Evolutionary conservation across 2,329 filamentous ascomycete species (phyloP).

Genomic region (Cladosporium sp.): DNA sequence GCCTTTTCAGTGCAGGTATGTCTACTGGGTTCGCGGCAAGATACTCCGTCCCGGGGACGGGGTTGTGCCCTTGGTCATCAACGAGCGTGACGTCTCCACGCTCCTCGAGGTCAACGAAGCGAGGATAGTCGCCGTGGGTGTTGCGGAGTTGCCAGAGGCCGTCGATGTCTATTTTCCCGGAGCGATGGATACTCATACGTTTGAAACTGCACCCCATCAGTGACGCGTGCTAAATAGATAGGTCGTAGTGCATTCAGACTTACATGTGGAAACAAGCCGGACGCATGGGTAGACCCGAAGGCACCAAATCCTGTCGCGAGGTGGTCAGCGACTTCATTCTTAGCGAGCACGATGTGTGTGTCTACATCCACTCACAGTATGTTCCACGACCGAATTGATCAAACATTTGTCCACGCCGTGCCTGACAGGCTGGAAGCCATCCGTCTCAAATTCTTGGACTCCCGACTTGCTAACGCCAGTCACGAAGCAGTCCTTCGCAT

Average conservation of each 20-base stretch:
- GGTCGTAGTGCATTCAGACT: background rate
- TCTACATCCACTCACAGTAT: background rate
- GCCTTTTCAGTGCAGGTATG: background rate
- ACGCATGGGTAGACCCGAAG: background rate
- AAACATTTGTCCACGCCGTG: background rate
- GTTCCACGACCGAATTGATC: background rate
- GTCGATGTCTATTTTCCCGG: background rate
- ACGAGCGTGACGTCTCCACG: background rate
- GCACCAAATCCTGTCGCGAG: background rate
- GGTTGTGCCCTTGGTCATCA: background rate
- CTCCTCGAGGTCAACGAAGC: background rate
- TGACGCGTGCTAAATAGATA: background rate
- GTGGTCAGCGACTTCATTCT: too few relatives aligned
- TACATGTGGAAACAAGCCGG: background rate
- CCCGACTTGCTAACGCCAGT: background rate
- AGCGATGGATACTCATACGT: background rate
- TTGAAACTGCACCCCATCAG: background rate
- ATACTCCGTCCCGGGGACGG: background rate
- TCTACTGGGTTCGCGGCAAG: background rate
- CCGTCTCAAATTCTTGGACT: background rate
- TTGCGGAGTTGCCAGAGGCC: background rate
- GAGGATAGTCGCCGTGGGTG: background rate
- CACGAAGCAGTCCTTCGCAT: background rate
- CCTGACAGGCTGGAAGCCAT: background rate
- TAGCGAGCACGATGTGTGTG: too few relatives aligned